Evolutionary conservation across 192 early-diverging fungal genomes (phyloP), one percentile per base, ranked within the genome.

Genomic region (Funneliformis mosseae): DNA sequence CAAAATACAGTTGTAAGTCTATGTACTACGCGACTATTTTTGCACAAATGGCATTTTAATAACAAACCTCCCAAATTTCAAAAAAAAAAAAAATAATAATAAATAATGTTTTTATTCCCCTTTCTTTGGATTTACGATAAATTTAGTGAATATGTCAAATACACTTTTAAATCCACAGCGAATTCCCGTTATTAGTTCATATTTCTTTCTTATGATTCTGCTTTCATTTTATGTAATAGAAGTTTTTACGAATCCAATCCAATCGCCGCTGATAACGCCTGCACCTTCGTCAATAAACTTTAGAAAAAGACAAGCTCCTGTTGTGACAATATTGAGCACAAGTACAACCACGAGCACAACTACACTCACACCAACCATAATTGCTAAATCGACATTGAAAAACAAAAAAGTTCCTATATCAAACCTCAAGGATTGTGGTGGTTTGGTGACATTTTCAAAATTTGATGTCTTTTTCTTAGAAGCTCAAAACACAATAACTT

Each of bases 161-260:
- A 45, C 9, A 9, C 9, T 45, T 45, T 55, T 18, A 18, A 55
- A 21, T 7, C 18, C 21, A 55, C 50, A 18, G 21, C 50, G 50
- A 33, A 33, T 33, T 33, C 33, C 33, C 33, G 3, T 3, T 48
- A 21, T 14, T 27, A 38, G 25, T 45, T 21, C 48, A 48, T 11
- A 7, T 43, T 25, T 43, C 9, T 73, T 27, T 45, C 18, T 50
- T 48, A 73, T 50, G 46, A 73, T 73, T 23, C 23, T 41, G 7
- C 48, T 73, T 12, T 73, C n/a, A 10, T 14, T 73, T 8, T 43
- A 23, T 27, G 27, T 21, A 14, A 8, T 48, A n/a, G 21, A 73
- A 41, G 71, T 48, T 73, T 38, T 45, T 2, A 28, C 46, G 48
- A 73, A 73, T 73, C 71, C 71, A 73, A 27, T 45, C 7, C 33